Base-by-base conservation (phyloP, 164 flowering plant genomes). In the Chloranthus sessilifolius region DNA sequence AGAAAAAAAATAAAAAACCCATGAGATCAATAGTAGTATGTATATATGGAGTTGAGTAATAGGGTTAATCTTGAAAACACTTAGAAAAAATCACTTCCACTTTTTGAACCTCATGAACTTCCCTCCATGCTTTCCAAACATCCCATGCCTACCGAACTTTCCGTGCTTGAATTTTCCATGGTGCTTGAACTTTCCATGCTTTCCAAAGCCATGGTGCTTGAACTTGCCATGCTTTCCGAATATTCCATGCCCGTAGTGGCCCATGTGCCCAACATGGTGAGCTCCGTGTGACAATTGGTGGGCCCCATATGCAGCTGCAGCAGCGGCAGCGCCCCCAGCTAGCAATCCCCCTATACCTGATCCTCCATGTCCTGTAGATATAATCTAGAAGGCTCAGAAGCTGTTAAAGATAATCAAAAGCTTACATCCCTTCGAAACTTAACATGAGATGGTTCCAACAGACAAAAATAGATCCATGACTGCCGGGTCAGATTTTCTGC, bases 11-110 rank as follows among this genome's bases (percentile, higher is more conserved):
- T n/a, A n/a, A n/a, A n/a, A n/a, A n/a, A n/a, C n/a, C n/a, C n/a
- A n/a, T n/a, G n/a, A n/a, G n/a, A n/a, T n/a, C n/a, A n/a, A n/a
- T n/a, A n/a, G n/a, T n/a, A n/a, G n/a, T n/a, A n/a, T n/a, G n/a
- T n/a, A n/a, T n/a, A n/a, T n/a, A n/a, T n/a, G n/a, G n/a, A n/a
- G n/a, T n/a, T n/a, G n/a, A n/a, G n/a, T n/a, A n/a, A n/a, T n/a
- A n/a, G n/a, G n/a, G n/a, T n/a, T n/a, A n/a, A n/a, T n/a, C n/a
- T n/a, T n/a, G n/a, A n/a, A n/a, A n/a, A n/a, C n/a, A n/a, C n/a
- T n/a, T n/a, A n/a, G n/a, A n/a, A n/a, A n/a, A n/a, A n/a, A n/a
- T 74, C 59, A 85, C 81, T 82, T 85, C 88, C 88, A 85, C 63
- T 75, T 80, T 76, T 68, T 60, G 52, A 58, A 62, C 63, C 72